Base-by-base conservation (phyloP, 2,329 filamentous ascomycete species). In the Neofusicoccum sp. region DNA sequence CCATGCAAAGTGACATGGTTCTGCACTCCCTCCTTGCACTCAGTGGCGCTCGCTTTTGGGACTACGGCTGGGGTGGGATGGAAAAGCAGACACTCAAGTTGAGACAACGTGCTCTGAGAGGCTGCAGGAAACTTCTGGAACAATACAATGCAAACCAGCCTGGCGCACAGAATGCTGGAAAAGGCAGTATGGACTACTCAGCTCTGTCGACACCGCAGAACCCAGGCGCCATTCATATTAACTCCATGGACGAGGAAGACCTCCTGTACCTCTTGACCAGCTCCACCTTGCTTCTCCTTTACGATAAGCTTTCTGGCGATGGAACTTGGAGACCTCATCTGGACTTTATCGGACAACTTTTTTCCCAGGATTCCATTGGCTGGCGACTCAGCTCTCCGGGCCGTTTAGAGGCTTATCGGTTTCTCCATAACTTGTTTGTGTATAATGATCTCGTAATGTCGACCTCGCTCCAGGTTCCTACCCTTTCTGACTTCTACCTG, bases 1-100 rank as follows among this genome's bases (percentile, higher is more conserved):
- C 47, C 31, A 51, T 51, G 47, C 47, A 51, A n/a, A 51, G 31
- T n/a, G 16, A 33, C 3, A 51, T 51, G 47, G 47, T 38, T 51
- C 31, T 51, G 16, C 31, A 51, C 12, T 47, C 43, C 11, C 43
- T 47, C 1, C 43, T 47, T 14, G 31, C 43, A 2, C 24, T 47
- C 24, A 47, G 43, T n/a, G 43, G 43, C 8, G 43, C 43, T 30
- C 43, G 43, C n/a, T 30, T 47, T 11, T 47, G 43, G 43, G 43
- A 47, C 26, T 28, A 30, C 43, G 43, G 43, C 6, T 47, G 24
- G 43, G 30, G 24, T 47, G 7, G 5, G 7, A 47, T 47, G 43
- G 43, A 47, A 16, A 14, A 11, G 5, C 24, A 47, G 7, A 47
- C 43, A 2, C 24, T 47, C 8, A 47, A 30, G 24, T 12, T 47